A percentile compares a stretch with the other conserved stretches of the same genome.
phyloP scores from a whole-genome alignment of 306 rosid genomes.

The Neltuma alba region DNA sequence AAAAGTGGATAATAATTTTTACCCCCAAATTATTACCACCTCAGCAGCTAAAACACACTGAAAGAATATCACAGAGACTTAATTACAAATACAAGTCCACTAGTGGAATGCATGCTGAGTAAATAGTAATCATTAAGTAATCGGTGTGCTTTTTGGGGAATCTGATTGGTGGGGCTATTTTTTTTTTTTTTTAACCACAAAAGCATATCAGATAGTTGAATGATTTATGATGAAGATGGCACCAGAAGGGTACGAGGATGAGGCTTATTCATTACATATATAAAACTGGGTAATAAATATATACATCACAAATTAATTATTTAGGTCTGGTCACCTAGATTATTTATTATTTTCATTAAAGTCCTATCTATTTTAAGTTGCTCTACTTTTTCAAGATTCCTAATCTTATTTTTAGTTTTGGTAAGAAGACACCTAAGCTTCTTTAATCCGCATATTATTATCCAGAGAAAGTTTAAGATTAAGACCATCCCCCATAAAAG shows the following conservation, averaged over 20 bases:
- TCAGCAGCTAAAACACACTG: neutral
- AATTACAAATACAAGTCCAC: neutral
- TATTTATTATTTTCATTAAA: conserved; percentile 41
- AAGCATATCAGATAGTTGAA: neutral
- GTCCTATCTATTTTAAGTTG: conserved; percentile 20
- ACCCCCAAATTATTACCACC: too few relatives aligned
- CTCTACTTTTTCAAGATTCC: neutral
- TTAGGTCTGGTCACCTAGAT: conserved; percentile 31
- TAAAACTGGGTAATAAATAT: conserved; percentile 33
- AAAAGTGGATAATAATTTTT: too few relatives aligned
- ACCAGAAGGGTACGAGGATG: conserved; percentile 28
- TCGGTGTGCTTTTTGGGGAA: neutral
- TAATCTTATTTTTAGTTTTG: neutral
- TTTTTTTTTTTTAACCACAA: neutral
- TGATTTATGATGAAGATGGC: conserved; percentile 31
- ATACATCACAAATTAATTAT: conserved; percentile 27
- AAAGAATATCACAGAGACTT: neutral
- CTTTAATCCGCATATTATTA: neutral
- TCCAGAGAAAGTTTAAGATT: conserved; percentile 22
- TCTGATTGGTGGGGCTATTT: conserved; percentile 3
- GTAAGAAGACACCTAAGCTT: conserved; percentile 28
- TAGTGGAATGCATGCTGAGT: neutral
- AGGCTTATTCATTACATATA: neutral
- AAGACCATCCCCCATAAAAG: conserved; percentile 1
- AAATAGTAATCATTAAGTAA: conserved; percentile 1